These are phyloP conservation scores for Neopestalotiopsis sp. DNA, from an alignment of 2,329 filamentous ascomycete genomes.

Conservation along the genomic window DNA sequence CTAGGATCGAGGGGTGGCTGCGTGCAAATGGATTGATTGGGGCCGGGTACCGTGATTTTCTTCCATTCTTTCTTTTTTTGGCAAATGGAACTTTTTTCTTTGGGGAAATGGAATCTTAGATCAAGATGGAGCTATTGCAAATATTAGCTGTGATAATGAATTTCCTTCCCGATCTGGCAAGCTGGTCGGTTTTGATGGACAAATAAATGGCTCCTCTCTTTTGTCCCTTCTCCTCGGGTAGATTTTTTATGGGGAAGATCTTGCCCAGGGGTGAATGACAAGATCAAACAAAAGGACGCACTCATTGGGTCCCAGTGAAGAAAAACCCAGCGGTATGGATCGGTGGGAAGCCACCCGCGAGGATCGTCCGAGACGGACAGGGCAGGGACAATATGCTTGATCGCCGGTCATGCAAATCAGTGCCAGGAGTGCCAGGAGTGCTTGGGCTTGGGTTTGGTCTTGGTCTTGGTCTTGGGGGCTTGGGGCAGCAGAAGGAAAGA, in stretches of 20 bases:
- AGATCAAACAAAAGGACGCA: not conserved
- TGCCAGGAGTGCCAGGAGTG: not conserved
- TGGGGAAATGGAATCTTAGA: not conserved
- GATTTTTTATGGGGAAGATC: not conserved
- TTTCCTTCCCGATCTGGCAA: not conserved
- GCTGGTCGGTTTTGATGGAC: slow-evolving; percentile 3
- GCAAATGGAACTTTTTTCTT: not conserved
- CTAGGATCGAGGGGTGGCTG: slow-evolving; percentile 14
- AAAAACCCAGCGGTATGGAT: slow-evolving; percentile 26
- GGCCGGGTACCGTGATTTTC: not conserved
- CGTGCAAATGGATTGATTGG: not conserved
- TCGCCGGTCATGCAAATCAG: slow-evolving; percentile 14
- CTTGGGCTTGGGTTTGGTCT: too few species aligned
- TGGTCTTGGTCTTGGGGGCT: not conserved
- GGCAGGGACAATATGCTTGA: slow-evolving; percentile 9
- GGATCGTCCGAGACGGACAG: slow-evolving; percentile 20
- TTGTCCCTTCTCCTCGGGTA: not conserved
- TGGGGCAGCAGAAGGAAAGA: too few species aligned
- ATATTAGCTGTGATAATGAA: slow-evolving; percentile 5
- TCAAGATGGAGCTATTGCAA: not conserved
- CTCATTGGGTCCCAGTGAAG: not conserved
- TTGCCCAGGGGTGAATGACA: not conserved
- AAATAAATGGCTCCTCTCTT: slow-evolving; percentile 2
- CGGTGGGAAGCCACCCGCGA: slow-evolving; percentile 24
- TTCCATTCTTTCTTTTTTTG: not conserved